Percentiles rank a stretch among this genome's conserved stretches.
These are phyloP conservation scores for Coemansia sp. DNA, from an alignment of 192 early-diverging fungal species.

Conservation along the genomic window DNA sequence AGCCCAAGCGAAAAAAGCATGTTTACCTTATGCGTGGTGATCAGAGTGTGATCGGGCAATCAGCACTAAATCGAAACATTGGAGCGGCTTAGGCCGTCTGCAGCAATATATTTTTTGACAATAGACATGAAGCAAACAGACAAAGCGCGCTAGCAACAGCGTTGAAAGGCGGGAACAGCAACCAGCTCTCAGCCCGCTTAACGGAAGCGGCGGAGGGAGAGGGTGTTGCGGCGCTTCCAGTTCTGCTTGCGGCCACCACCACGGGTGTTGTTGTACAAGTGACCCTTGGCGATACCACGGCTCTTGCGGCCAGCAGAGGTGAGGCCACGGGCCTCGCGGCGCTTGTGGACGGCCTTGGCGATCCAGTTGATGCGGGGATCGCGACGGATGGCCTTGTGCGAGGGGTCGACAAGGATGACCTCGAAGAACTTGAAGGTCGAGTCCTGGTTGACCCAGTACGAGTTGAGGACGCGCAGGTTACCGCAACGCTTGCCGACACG, in stretches of 20 bases:
- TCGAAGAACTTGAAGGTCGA: slow-evolving; percentile 99
- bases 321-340: slow-evolving; percentile 96
- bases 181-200: slow-evolving; percentile 52
- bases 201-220: slow-evolving; percentile 91
- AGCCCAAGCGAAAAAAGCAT: not conserved
- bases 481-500: slow-evolving; percentile 96
- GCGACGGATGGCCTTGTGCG: slow-evolving; percentile 97
- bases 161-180: not conserved
- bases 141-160: slow-evolving; percentile 1
- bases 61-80: not conserved
- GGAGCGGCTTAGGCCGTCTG: not conserved
- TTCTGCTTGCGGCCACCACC: slow-evolving; percentile 91
- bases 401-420: slow-evolving; percentile 97
- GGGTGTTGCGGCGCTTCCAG: slow-evolving; percentile 95
- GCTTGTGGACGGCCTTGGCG: slow-evolving; percentile 96
- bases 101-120: not conserved
- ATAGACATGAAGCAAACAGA: slow-evolving; percentile 1
- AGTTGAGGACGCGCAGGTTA: slow-evolving; percentile 98
- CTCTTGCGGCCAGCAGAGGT: slow-evolving; percentile 96
- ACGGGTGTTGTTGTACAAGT: slow-evolving; percentile 93
- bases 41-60: not conserved
- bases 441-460: slow-evolving; percentile 99
- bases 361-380: slow-evolving; percentile 99
- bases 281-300: slow-evolving; percentile 96
- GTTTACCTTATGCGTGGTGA: not conserved